phyloP scores from a whole-genome alignment of 371 early-diverging fungal genomes.

The Circinella umbellata region DNA sequence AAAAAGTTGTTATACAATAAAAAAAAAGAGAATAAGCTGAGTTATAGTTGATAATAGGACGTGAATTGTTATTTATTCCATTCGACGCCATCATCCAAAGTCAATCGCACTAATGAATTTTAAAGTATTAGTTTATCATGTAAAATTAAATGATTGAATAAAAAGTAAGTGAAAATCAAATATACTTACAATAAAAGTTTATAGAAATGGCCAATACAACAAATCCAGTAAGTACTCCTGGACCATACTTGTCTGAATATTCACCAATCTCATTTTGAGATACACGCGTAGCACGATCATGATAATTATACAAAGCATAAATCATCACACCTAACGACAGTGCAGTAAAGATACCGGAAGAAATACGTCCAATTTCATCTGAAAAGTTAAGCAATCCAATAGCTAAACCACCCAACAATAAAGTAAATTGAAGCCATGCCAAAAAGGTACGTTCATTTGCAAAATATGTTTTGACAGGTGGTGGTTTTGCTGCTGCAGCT shows the following conservation, averaged over 20 bases:
- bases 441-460: conserved; percentile 98
- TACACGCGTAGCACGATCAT: conserved; percentile 79
- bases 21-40: too few relatives aligned
- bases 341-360: conserved; percentile 69
- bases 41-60: too few relatives aligned
- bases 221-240: conserved; percentile 78
- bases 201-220: conserved; percentile 77
- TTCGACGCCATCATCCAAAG: conserved; percentile 15
- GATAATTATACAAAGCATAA: conserved; percentile 86
- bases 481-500: conserved; percentile 32
- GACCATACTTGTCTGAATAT: conserved; percentile 69
- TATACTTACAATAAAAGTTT: conserved; percentile 86
- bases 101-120: conserved; percentile 12
- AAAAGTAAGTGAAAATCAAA: background rate
- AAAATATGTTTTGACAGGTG: conserved; percentile 90
- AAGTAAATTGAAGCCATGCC: conserved; percentile 74
- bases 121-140: background rate
- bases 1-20: background rate
- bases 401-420: conserved; percentile 71
- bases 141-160: background rate
- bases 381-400: conserved; percentile 82
- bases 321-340: conserved; percentile 78
- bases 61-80: background rate
- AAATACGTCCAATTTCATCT: conserved; percentile 65
- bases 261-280: conserved; percentile 61